Evolutionary conservation across 2,329 filamentous ascomycete genomes (phyloP).

Genomic region (Fusarium tupiense): DNA sequence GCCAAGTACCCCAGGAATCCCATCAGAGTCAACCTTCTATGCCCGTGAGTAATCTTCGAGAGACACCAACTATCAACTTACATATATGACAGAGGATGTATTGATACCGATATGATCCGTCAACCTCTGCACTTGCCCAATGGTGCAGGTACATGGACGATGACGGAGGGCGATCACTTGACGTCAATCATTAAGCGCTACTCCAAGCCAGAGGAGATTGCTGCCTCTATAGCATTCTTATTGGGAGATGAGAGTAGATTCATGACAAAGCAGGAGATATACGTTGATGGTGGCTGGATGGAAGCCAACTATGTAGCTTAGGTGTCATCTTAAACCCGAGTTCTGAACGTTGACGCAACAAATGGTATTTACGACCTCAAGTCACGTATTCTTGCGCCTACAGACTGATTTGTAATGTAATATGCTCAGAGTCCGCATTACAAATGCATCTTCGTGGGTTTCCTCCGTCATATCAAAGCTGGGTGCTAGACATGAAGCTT

Average conservation of each 20-base stretch:
- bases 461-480: too few species aligned
- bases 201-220: constrained; percentile 44
- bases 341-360: background rate
- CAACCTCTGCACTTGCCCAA: constrained; percentile 41
- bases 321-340: rapidly evolving
- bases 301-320: constrained; percentile 38
- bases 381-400: rapidly evolving
- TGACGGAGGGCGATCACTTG: constrained; percentile 38
- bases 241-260: constrained; percentile 47
- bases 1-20: constrained; percentile 40
- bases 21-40: constrained; percentile 37
- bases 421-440: background rate
- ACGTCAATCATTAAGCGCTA: constrained; percentile 44
- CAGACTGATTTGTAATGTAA: background rate
- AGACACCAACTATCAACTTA: background rate
- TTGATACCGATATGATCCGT: constrained; percentile 44
- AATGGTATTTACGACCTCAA: background rate
- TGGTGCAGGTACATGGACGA: constrained; percentile 39
- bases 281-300: constrained; percentile 46
- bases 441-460: background rate
- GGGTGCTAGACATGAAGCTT: rapidly evolving
- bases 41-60: constrained; percentile 22
- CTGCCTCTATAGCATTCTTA: constrained; percentile 45
- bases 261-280: constrained; percentile 43
- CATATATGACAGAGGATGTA: constrained; percentile 30